These are phyloP conservation scores for Phytopythium aichiense DNA, from an alignment of 352 stramenopile species.

Conservation along the genomic window DNA sequence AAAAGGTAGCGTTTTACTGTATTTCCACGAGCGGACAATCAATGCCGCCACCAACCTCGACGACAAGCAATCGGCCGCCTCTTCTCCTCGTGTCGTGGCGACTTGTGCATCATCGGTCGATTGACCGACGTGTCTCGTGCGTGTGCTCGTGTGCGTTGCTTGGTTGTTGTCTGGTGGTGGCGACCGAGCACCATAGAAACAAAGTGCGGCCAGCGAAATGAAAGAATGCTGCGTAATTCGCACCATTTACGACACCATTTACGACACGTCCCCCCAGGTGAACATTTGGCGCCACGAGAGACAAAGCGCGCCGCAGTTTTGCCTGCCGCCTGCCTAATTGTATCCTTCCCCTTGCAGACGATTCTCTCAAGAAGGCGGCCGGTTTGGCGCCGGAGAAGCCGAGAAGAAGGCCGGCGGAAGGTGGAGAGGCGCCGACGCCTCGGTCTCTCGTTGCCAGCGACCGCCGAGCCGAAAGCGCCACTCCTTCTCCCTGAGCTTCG, in stretches of 20 bases:
- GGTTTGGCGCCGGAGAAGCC: background rate
- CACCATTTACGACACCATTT: too few species aligned
- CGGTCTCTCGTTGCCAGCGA: too few species aligned
- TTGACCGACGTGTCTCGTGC: background rate
- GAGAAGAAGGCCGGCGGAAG: conserved; percentile 1
- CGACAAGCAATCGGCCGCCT: background rate
- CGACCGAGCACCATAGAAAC: background rate
- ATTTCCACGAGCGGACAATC: background rate
- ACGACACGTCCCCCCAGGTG: too few species aligned
- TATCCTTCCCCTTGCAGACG: background rate
- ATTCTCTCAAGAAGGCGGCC: background rate
- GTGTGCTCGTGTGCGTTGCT: background rate
- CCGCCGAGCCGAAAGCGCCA: too few species aligned
- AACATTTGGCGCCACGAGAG: too few species aligned
- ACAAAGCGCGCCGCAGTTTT: too few species aligned
- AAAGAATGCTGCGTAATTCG: too few species aligned
- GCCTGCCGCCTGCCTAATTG: too few species aligned
- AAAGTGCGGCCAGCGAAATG: too few species aligned
- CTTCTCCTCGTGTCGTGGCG: background rate
- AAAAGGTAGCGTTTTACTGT: too few species aligned
- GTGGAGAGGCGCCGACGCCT: too few species aligned
- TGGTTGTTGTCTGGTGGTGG: background rate
- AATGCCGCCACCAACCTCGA: background rate
- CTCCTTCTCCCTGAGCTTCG: background rate
- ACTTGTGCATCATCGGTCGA: background rate